These are phyloP conservation scores for Arxiozyma bovina DNA, from an alignment of 1,139 yeast genomes.

Conservation along the genomic window DNA sequence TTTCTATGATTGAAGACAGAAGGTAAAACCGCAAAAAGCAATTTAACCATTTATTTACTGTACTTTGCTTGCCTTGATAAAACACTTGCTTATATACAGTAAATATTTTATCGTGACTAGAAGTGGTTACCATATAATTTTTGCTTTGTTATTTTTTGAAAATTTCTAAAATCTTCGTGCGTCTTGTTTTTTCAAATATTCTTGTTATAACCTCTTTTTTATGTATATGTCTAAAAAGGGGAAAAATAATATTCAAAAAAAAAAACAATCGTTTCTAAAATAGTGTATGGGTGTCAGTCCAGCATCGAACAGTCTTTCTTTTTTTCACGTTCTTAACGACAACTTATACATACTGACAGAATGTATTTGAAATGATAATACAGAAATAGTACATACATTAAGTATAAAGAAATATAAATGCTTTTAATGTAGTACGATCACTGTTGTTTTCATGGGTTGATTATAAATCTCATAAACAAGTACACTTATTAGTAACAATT, in stretches of 20 bases:
- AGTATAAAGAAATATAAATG: too few species aligned
- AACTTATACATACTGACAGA: too few species aligned
- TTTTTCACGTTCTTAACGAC: not conserved
- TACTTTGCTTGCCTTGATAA: not conserved
- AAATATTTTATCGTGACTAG: not conserved
- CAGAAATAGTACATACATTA: too few species aligned
- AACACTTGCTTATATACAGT: too few species aligned
- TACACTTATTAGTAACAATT: not conserved
- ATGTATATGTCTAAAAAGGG: not conserved
- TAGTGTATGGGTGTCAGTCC: not conserved
- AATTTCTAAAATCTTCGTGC: not conserved
- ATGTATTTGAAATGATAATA: too few species aligned
- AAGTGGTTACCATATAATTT: not conserved
- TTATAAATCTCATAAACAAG: not conserved
- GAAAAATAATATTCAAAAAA: not conserved
- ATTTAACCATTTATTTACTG: too few species aligned
- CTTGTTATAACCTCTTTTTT: not conserved
- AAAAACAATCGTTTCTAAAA: not conserved
- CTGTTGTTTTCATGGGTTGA: not conserved
- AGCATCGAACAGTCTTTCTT: not conserved
- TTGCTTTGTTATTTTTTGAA: too few species aligned
- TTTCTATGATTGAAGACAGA: conserved; percentile 2
- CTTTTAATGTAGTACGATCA: too few species aligned
- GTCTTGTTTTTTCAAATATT: not conserved
- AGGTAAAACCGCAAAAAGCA: not conserved